Conservation (phyloP, 345 rosid genomes). For the Eucalyptus globulus region DNA sequence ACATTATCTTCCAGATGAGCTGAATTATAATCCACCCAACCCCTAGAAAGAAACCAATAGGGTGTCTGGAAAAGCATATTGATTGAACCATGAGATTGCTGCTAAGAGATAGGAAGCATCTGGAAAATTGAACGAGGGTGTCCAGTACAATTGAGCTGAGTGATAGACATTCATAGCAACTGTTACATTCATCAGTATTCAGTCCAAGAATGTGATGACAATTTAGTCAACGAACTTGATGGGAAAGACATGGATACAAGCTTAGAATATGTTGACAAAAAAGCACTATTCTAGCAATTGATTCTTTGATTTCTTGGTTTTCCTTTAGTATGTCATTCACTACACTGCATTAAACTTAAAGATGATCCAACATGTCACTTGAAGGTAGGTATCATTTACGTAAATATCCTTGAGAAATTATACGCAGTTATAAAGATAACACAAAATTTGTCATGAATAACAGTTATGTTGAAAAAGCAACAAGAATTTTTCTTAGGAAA, state of each 20-base stretch:
- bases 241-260: not conserved
- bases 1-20: not conserved
- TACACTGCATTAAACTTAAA: not conserved
- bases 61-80: not conserved
- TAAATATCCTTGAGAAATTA: not conserved
- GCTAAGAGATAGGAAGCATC: not conserved
- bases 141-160: not conserved
- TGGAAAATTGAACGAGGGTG: not conserved
- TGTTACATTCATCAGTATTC: not conserved
- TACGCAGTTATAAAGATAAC: not conserved
- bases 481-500: not conserved
- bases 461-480: not conserved
- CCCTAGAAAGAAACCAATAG: not conserved
- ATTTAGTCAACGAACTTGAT: not conserved
- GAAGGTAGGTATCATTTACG: not conserved
- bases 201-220: not conserved
- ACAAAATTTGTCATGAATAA: not conserved
- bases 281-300: not conserved
- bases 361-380: not conserved
- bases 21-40: not conserved
- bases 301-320: not conserved
- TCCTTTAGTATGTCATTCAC: not conserved
- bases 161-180: not conserved
- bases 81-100: not conserved
- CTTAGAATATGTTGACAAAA: not conserved